Conservation (phyloP, 441 rosid species). For the Bruguiera hainesii region DNA sequence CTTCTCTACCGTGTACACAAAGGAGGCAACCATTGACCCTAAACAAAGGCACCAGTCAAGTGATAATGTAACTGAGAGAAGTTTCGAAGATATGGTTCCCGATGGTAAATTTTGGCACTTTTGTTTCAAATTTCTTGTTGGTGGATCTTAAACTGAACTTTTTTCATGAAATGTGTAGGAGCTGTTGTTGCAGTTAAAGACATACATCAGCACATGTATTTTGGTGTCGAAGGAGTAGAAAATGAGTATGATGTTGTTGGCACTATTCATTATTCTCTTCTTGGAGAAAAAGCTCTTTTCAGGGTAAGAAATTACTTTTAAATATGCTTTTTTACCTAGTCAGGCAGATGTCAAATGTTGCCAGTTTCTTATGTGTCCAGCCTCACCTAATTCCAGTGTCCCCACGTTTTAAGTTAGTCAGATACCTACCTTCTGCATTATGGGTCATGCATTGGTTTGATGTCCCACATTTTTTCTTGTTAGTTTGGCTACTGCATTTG, state of each 20-base stretch:
- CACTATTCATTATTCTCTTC: slow-evolving; percentile 82
- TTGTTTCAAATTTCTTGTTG: slow-evolving; percentile 16
- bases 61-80: slow-evolving; percentile 37
- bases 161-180: slow-evolving; percentile 43
- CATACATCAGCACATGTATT: slow-evolving; percentile 78
- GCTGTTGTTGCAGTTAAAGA: slow-evolving; percentile 90
- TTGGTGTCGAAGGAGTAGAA: slow-evolving; percentile 68
- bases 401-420: no score
- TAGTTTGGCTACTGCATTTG: not conserved
- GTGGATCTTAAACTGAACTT: slow-evolving; percentile 25
- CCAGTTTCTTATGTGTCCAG: not conserved
- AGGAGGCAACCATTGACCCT: slow-evolving; percentile 34
- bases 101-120: slow-evolving; percentile 49
- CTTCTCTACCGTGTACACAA: slow-evolving; percentile 41
- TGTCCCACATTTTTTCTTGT: not conserved
- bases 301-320: slow-evolving; percentile 42
- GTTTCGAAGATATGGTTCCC: slow-evolving; percentile 59
- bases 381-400: no score
- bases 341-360: not conserved
- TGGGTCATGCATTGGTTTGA: not conserved
- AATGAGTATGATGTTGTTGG: slow-evolving; percentile 56
- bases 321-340: slow-evolving; percentile 4
- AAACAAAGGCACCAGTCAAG: slow-evolving; percentile 33
- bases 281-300: slow-evolving; percentile 84
- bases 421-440: not conserved